These are phyloP conservation scores for Boechera retrofracta DNA, from an alignment of 345 rosid genomes.

Conservation along the genomic window DNA sequence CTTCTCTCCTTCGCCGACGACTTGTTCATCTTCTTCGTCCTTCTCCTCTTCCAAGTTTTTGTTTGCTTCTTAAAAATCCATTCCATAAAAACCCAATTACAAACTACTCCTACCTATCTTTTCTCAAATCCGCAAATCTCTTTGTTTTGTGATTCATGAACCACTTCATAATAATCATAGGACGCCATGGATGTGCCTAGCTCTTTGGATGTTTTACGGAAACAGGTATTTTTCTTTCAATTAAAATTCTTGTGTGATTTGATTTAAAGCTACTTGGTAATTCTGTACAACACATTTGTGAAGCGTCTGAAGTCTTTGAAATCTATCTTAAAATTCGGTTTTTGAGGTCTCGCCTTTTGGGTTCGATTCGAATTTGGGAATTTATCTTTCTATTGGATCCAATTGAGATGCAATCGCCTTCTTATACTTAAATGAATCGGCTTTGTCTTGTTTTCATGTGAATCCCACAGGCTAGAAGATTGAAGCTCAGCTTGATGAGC, in stretches of 20 bases:
- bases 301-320: too few species aligned
- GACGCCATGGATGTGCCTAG: conserved; percentile 69
- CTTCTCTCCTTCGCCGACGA: too few species aligned
- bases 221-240: conserved; percentile 58
- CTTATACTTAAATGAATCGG: background rate
- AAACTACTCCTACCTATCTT: too few species aligned
- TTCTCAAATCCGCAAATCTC: too few species aligned
- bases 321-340: background rate
- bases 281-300: too few species aligned
- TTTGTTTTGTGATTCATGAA: too few species aligned
- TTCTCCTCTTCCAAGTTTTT: too few species aligned
- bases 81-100: too few species aligned
- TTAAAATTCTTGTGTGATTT: too few species aligned
- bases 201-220: conserved; percentile 95
- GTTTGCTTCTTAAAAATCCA: too few species aligned
- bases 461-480: conserved; percentile 81
- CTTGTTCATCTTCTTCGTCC: too few species aligned
- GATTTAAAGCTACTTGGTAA: too few species aligned
- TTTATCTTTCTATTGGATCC: background rate
- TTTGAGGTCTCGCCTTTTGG: background rate
- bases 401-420: background rate
- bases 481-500: conserved; percentile 97
- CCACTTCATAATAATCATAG: background rate
- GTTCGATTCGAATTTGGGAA: conserved; percentile 9
- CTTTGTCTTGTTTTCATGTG: conserved; percentile 18